Base-by-base conservation (phyloP, 2,329 filamentous ascomycete genomes). In the Colletotrichum salicis region DNA sequence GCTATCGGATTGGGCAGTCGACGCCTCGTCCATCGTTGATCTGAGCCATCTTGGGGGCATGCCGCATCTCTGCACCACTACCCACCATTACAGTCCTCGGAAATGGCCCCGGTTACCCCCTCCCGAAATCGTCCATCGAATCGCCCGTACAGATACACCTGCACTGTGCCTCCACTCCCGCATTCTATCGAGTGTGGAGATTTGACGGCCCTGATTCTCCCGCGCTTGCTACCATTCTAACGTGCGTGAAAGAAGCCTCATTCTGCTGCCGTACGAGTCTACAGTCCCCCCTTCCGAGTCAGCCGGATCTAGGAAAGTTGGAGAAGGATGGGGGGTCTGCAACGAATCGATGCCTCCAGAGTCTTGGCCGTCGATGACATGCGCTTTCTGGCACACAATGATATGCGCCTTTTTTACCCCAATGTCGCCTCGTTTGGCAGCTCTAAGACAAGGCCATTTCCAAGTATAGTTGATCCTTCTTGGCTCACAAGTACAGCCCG, bases 141-240 rank as follows among this genome's bases (percentile, higher is more conserved):
- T 64, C 54, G 55, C 63, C 35, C 22, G 22, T 51, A 24, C 37
- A 41, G 37, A 41, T 19, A 41, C 35, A 22, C 15, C 61, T 71
- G 67, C 67, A 66, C 56, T 71, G 67, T 67, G 67, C 70, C 70
- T 72, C 70, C 61, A 62, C 67, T 72, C 70, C 70, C 61, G 70
- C 67, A 45, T 71, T 56, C 61, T 71, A 31, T 60, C 60, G 60
- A 72, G 56, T 72, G 70, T 67, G 70, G 70, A 67, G 70, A 71
- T 72, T 71, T 55, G 70, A 63, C 70, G 70, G 67, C 67, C 67
- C 70, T 72, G 70, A 63, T 72, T 67, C 51, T 67, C 67, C 70
- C 61, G 70, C 67, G 41, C n/a, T 67, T 64, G 59, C 55, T 64
- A 37, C 65, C 55, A 64, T 45, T 54, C 59, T 35, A 51, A 59